Conservation (phyloP, 192 early-diverging fungal genomes). For the Radiomyces spectabilis region DNA sequence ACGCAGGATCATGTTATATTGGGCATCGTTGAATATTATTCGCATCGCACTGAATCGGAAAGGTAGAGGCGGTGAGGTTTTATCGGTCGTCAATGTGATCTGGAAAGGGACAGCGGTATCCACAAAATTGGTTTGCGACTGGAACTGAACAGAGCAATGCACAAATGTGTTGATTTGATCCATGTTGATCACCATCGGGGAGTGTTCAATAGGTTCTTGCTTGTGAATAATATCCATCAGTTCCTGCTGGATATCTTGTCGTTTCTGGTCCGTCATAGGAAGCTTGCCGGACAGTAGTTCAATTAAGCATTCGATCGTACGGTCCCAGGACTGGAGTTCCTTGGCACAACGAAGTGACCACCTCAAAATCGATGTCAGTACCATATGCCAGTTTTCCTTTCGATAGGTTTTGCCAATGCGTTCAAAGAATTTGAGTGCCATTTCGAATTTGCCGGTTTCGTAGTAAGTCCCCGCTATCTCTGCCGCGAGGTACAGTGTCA, state of each 20-base stretch:
- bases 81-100: conserved; percentile 36
- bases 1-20: conserved; percentile 43
- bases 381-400: conserved; percentile 71
- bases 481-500: conserved; percentile 77
- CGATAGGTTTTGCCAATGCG: conserved; percentile 84
- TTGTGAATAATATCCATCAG: conserved; percentile 21
- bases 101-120: conserved; percentile 51
- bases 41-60: conserved; percentile 40
- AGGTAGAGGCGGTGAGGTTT: conserved; percentile 35
- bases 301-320: conserved; percentile 59
- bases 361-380: conserved; percentile 61
- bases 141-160: conserved; percentile 39
- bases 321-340: conserved; percentile 50
- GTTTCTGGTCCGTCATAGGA: conserved; percentile 16
- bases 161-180: conserved; percentile 58
- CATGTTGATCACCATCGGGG: conserved; percentile 41
- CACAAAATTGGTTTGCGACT: conserved; percentile 43
- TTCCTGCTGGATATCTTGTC: conserved; percentile 31
- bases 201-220: conserved; percentile 10
- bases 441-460: conserved; percentile 68
- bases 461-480: conserved; percentile 86
- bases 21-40: conserved; percentile 50
- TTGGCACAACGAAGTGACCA: conserved; percentile 66
- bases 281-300: conserved; percentile 53
- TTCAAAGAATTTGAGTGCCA: conserved; percentile 83